Conservation (phyloP, 805 yeast genomes). For the Candida taoyuanica region DNA sequence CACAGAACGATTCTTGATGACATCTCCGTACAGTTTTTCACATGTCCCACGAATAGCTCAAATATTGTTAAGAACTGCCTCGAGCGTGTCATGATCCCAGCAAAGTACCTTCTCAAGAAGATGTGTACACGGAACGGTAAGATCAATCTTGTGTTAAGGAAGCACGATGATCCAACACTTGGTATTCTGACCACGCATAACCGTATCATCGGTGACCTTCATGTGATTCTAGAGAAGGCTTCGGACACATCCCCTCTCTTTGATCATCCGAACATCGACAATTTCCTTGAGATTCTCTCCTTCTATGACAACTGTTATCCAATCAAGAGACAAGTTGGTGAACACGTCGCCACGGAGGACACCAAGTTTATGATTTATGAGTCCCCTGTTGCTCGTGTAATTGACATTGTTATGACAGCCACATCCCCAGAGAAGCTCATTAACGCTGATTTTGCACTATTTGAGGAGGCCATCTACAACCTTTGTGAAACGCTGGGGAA, state of each 20-base stretch:
- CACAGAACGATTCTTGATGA: constrained; percentile 71
- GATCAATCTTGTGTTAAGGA: constrained; percentile 25
- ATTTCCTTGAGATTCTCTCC: constrained; percentile 29
- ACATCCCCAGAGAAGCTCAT: constrained; percentile 10
- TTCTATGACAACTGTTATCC: constrained; percentile 57
- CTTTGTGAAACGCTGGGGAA: constrained; percentile 1
- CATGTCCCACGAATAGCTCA: constrained; percentile 79
- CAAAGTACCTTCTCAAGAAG: constrained; percentile 3
- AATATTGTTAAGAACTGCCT: constrained; percentile 31
- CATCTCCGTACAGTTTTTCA: constrained; percentile 80
- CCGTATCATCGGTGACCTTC: constrained; percentile 16
- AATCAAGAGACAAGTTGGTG: constrained; percentile 56
- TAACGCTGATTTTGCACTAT: neutral
- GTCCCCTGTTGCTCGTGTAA: constrained; percentile 41
- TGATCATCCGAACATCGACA: constrained; percentile 27
- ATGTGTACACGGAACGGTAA: constrained; percentile 4
- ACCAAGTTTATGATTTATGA: constrained; percentile 46
- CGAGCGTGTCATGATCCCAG: constrained; percentile 7
- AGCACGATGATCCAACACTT: constrained; percentile 29
- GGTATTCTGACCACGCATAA: constrained; percentile 12
- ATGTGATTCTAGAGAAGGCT: constrained; percentile 26
- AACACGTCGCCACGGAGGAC: constrained; percentile 60
- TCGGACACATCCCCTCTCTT: constrained; percentile 30
- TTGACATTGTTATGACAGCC: constrained; percentile 38
- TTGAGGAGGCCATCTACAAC: constrained; percentile 2